A percentile compares a stretch with the other conserved stretches of the same genome.
Evolutionary conservation across 495 filamentous ascomycete species (phyloP).

Genomic region (Trichoderma reesei): DNA sequence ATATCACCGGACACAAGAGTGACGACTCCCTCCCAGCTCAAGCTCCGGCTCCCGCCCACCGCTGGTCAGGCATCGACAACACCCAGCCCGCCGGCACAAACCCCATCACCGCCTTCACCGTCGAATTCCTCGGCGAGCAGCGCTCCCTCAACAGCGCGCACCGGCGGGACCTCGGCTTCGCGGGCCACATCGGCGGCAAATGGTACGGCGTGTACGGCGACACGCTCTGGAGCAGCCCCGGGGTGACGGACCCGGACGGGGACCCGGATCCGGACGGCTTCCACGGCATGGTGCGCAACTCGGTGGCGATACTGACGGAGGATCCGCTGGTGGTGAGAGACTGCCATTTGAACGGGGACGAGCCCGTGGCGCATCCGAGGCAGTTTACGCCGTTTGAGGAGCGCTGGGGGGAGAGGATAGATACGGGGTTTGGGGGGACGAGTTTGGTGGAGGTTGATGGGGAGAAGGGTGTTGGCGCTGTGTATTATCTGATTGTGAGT

Average conservation of each 20-base stretch:
- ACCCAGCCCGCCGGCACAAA: constrained; percentile 26
- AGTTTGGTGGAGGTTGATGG: constrained; percentile 24
- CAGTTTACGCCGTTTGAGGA: constrained; percentile 26
- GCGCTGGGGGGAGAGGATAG: constrained; percentile 24
- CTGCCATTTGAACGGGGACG: constrained; percentile 22
- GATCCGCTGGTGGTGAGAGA: constrained; percentile 24
- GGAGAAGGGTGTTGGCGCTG: constrained; percentile 13
- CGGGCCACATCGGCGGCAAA: constrained; percentile 23
- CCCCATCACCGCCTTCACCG: constrained; percentile 18
- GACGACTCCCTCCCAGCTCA: not conserved
- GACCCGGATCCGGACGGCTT: constrained; percentile 19
- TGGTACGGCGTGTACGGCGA: constrained; percentile 32
- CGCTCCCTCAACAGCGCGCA: constrained; percentile 27
- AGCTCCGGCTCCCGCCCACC: not conserved
- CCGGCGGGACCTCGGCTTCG: constrained; percentile 32
- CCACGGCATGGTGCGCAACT: constrained; percentile 29
- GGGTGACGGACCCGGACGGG: constrained; percentile 22
- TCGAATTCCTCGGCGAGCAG: constrained; percentile 26
- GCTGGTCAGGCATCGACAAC: constrained; percentile 18
- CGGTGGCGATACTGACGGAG: constrained; percentile 21
- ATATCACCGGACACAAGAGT: not conserved
- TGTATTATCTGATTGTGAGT: constrained; percentile 25
- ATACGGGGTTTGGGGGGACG: constrained; percentile 27
- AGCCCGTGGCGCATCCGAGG: constrained; percentile 21
- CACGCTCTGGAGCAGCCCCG: constrained; percentile 26